Percentiles rank a stretch among this genome's conserved stretches.
phyloP scores from a whole-genome alignment of 2,329 filamentous ascomycete genomes.

The Fusarium siculi region DNA sequence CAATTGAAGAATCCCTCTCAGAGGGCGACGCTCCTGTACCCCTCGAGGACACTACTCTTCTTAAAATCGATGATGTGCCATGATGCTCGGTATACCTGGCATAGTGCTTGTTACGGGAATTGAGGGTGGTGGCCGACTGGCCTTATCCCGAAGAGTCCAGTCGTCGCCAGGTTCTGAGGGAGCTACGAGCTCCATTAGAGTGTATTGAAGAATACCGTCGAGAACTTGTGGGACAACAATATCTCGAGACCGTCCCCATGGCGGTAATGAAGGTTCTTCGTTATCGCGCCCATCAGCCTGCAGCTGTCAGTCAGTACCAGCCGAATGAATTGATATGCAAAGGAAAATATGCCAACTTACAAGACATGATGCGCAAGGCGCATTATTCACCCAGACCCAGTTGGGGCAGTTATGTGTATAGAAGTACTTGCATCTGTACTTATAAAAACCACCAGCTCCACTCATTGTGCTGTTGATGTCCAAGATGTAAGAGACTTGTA shows the following conservation, averaged over 20 bases:
- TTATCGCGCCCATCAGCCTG: constrained; percentile 63
- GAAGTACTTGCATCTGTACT: constrained; percentile 67
- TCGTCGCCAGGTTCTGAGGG: constrained; percentile 51
- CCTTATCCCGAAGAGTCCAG: constrained; percentile 52
- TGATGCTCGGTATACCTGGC: constrained; percentile 41
- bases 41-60: constrained; percentile 23
- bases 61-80: constrained; percentile 42
- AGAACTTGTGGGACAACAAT: constrained; percentile 58
- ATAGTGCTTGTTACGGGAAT: constrained; percentile 46
- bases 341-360: constrained; percentile 49
- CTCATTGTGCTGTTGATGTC: constrained; percentile 43
- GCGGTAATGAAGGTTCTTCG: constrained; percentile 46
- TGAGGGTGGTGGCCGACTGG: constrained; percentile 41
- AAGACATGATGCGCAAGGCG: constrained; percentile 60
- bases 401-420: constrained; percentile 62
- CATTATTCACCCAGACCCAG: constrained; percentile 65
- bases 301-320: constrained; percentile 27
- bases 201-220: constrained; percentile 59
- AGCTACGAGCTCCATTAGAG: constrained; percentile 58
- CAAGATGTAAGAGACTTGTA: constrained; percentile 11
- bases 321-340: background rate
- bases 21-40: constrained; percentile 17
- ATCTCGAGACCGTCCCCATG: constrained; percentile 51
- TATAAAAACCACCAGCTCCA: constrained; percentile 59
- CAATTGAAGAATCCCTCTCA: constrained; percentile 13